Evolutionary conservation across 108 stramenopile species (phyloP).

Genomic region (Licmophora abbreviata): DNA sequence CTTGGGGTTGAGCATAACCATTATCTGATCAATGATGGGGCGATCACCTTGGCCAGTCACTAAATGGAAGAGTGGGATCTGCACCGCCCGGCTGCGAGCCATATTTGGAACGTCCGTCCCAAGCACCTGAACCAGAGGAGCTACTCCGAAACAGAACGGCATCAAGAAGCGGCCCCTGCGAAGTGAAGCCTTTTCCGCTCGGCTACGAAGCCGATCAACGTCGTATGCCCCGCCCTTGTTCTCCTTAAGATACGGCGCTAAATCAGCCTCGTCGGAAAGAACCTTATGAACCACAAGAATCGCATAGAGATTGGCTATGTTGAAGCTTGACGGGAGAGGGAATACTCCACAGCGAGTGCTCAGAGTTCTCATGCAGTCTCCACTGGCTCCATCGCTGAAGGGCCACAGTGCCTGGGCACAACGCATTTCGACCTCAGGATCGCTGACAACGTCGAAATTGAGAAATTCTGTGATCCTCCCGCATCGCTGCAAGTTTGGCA

Average conservation of each 20-base stretch:
- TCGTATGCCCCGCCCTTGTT: conserved; percentile 21
- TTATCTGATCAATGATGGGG: conserved; percentile 78
- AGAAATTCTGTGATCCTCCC: conserved; percentile 73
- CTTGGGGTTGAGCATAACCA: conserved; percentile 79
- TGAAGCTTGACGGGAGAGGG: conserved; percentile 65
- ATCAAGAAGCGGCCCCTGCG: conserved; percentile 54
- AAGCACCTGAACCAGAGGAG: conserved; percentile 74
- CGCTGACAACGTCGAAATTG: conserved; percentile 74
- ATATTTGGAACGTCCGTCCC: conserved; percentile 57
- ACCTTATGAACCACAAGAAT: conserved; percentile 77
- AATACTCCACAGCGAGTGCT: conserved; percentile 82
- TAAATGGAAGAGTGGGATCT: conserved; percentile 79
- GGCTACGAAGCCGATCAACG: conserved; percentile 46
- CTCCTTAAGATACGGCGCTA: conserved; percentile 47
- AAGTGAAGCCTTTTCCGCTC: conserved; percentile 49
- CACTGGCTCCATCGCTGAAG: conserved; percentile 17
- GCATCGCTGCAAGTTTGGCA: conserved; percentile 58
- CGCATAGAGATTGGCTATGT: conserved; percentile 70
- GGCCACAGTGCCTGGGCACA: conserved; percentile 65
- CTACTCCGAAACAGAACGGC: conserved; percentile 85
- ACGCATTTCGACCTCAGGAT: conserved; percentile 45
- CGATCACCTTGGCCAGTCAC: conserved; percentile 53
- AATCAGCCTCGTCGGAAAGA: conserved; percentile 44
- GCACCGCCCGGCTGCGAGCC: conserved; percentile 71
- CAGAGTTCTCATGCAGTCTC: conserved; percentile 7